These are phyloP conservation scores for Russula virescens DNA, from an alignment of 768 basidiomycete genomes.

Conservation along the genomic window DNA sequence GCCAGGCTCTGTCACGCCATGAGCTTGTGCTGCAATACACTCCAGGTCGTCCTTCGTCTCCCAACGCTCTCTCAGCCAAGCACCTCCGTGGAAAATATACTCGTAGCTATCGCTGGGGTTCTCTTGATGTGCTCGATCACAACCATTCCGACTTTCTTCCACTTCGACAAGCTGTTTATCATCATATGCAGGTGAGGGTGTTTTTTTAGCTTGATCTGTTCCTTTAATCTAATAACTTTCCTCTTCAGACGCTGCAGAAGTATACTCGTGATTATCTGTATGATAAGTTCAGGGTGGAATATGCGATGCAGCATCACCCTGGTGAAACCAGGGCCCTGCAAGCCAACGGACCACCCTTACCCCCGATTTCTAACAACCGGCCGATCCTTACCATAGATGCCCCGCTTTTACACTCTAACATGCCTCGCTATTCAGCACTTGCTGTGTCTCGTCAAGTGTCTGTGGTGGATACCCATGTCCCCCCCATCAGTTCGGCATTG, in stretches of 20 bases:
- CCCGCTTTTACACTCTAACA: constrained; percentile 10
- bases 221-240: neutral
- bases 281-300: constrained; percentile 66
- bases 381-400: constrained; percentile 24
- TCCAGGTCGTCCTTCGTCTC: constrained; percentile 39
- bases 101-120: constrained; percentile 79
- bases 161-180: constrained; percentile 74
- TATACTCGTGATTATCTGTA: constrained; percentile 81
- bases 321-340: constrained; percentile 9
- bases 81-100: constrained; percentile 67
- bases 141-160: constrained; percentile 76
- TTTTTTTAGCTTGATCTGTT: neutral
- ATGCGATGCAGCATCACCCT: constrained; percentile 40
- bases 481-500: constrained; percentile 17
- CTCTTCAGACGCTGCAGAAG: constrained; percentile 68
- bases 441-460: constrained; percentile 40
- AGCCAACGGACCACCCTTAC: constrained; percentile 31
- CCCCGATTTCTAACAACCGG: constrained; percentile 29
- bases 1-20: constrained; percentile 53
- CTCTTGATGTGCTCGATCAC: constrained; percentile 71
- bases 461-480: constrained; percentile 27
- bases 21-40: constrained; percentile 72
- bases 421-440: constrained; percentile 26
- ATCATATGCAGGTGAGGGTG: constrained; percentile 76
- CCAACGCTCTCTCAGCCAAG: constrained; percentile 41